Conservation (phyloP, 257 asterid species). For the Jaltomata sinuosa region DNA sequence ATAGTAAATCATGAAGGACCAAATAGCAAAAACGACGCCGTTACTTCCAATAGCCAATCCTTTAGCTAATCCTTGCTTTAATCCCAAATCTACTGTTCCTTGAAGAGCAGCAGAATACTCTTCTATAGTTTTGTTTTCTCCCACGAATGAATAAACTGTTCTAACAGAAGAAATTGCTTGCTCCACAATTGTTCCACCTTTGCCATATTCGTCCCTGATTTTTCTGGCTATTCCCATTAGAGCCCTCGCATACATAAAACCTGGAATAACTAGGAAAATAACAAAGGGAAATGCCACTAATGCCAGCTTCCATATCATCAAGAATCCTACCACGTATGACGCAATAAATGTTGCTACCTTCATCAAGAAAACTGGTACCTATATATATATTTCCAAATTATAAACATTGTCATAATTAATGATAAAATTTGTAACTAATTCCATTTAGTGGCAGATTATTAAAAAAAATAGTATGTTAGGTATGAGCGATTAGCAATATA, state of each 20-base stretch:
- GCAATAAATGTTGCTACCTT: constrained; percentile 56
- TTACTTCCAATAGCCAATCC: constrained; percentile 87
- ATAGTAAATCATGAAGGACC: constrained; percentile 74
- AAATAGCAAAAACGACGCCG: constrained; percentile 62
- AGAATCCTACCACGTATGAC: constrained; percentile 47
- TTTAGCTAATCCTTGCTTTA: constrained; percentile 72
- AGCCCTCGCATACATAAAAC: constrained; percentile 74
- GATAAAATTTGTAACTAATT: no score
- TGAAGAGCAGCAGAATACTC: constrained; percentile 58
- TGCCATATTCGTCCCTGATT: constrained; percentile 51
- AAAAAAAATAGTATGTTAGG: no score
- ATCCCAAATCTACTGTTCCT: constrained; percentile 57
- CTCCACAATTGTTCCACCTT: constrained; percentile 55
- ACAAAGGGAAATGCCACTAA: constrained; percentile 64
- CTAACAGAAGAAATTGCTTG: constrained; percentile 76
- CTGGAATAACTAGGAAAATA: constrained; percentile 62
- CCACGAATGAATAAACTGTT: constrained; percentile 77
- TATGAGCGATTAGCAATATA: no score
- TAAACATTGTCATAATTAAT: background rate
- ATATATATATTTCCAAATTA: background rate
- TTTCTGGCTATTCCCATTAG: constrained; percentile 54
- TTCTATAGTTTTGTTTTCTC: constrained; percentile 45
- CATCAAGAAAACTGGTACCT: constrained; percentile 76
- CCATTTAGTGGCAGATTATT: no score
- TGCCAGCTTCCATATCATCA: constrained; percentile 66